Percentiles rank a stretch among this genome's conserved stretches.
Conservation (phyloP, 2,329 filamentous ascomycete genomes). For the Samsoniella hepiali region DNA sequence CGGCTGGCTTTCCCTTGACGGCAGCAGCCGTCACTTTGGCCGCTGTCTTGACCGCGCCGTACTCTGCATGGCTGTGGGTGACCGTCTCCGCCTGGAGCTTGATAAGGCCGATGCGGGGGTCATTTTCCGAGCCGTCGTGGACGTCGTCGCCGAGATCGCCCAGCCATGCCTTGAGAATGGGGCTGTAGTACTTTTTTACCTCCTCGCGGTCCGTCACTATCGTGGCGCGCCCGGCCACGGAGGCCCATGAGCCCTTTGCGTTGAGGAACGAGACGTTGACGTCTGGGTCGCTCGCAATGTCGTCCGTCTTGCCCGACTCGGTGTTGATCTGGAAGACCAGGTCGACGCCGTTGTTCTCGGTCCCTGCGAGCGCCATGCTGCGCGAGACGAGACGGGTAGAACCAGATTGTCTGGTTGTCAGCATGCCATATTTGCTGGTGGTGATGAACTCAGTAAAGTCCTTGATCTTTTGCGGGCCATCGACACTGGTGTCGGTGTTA, state of each 20-base stretch:
- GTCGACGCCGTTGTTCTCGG: slow-evolving; percentile 74
- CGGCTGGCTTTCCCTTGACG: slow-evolving; percentile 66
- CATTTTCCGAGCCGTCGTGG: slow-evolving; percentile 77
- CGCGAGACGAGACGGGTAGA: slow-evolving; percentile 70
- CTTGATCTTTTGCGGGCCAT: slow-evolving; percentile 71
- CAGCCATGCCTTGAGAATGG: slow-evolving; percentile 75
- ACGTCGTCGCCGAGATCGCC: slow-evolving; percentile 80
- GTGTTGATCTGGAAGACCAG: slow-evolving; percentile 91
- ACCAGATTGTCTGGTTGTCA: slow-evolving; percentile 71
- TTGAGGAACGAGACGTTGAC: slow-evolving; percentile 73
- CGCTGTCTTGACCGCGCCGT: slow-evolving; percentile 60
- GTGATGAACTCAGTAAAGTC: slow-evolving; percentile 70
- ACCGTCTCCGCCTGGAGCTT: slow-evolving; percentile 69
- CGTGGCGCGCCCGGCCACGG: slow-evolving; percentile 68
- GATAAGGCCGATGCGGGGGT: slow-evolving; percentile 80
- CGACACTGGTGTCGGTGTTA: slow-evolving; percentile 57
- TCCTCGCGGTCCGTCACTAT: slow-evolving; percentile 66
- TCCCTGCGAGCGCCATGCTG: slow-evolving; percentile 80
- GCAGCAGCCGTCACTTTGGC: slow-evolving; percentile 74
- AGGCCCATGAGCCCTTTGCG: slow-evolving; percentile 77
- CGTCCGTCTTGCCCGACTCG: slow-evolving; percentile 67
- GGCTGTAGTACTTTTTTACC: slow-evolving; percentile 73
- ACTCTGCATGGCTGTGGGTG: slow-evolving; percentile 65
- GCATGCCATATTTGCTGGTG: slow-evolving; percentile 79
- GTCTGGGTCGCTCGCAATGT: slow-evolving; percentile 20